Conservation (phyloP, 257 asterid species). For the Solanum pimpinellifolium region DNA sequence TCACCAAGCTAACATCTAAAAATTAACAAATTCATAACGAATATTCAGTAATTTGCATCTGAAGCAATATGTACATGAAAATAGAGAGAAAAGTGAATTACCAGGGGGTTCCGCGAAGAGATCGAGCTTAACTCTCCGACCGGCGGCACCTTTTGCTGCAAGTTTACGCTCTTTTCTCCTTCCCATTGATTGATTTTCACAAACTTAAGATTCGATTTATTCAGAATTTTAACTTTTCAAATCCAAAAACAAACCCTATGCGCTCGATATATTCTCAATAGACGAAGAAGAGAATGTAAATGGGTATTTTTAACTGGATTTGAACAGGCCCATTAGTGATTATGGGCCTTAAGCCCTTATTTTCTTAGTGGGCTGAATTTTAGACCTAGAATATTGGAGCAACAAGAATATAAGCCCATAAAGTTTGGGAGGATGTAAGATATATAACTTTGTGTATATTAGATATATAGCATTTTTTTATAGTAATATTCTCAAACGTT, state of each 20-base stretch:
- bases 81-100: not conserved
- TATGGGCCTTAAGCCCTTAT: not conserved
- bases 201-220: not conserved
- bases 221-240: not conserved
- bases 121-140: conserved; percentile 90
- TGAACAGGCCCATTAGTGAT: not conserved
- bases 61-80: not conserved
- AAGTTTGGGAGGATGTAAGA: not conserved
- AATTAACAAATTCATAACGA: not conserved
- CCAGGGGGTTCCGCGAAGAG: conserved; percentile 95
- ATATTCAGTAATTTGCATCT: not conserved
- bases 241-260: not conserved
- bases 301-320: not conserved
- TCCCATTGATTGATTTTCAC: conserved; percentile 40
- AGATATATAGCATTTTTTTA: too few relatives aligned
- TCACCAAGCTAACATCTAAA: not conserved
- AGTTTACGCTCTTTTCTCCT: conserved; percentile 88
- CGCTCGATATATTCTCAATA: not conserved
- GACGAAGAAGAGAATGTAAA: not conserved
- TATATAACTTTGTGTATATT: too few relatives aligned
- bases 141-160: conserved; percentile 53
- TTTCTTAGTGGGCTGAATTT: not conserved
- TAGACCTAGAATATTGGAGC: not conserved
- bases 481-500: too few relatives aligned
- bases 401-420: not conserved